These are phyloP conservation scores for Penicillium bovifimosum DNA, from an alignment of 495 filamentous ascomycete species.

Conservation along the genomic window DNA sequence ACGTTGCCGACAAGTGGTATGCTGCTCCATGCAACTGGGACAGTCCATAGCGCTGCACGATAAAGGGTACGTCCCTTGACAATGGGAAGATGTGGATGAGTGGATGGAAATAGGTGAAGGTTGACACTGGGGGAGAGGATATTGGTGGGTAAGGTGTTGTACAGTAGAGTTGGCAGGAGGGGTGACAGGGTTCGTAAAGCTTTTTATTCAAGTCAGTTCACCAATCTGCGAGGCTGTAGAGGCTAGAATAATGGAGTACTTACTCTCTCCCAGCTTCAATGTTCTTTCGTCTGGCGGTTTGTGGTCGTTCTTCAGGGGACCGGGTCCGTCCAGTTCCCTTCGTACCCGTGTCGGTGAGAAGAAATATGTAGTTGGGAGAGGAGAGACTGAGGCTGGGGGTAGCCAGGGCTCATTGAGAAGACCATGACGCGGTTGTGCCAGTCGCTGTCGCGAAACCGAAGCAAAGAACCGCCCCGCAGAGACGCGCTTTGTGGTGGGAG, in stretches of 20 bases:
- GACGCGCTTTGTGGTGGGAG: conserved; percentile 4
- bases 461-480: conserved; percentile 19
- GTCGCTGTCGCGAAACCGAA: conserved; percentile 21
- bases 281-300: conserved; percentile 69
- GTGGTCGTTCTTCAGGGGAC: conserved; percentile 26
- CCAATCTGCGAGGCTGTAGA: background rate
- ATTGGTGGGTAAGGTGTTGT: conserved; percentile 71
- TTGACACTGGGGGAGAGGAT: conserved; percentile 86
- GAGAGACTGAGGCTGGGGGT: conserved; percentile 14
- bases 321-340: conserved; percentile 13
- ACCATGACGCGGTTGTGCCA: conserved; percentile 31
- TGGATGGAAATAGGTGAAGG: conserved; percentile 94
- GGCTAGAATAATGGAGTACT: conserved; percentile 17
- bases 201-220: conserved; percentile 26
- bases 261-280: conserved; percentile 86
- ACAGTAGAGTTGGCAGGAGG: conserved; percentile 78
- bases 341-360: conserved; percentile 21
- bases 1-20: conserved; percentile 87
- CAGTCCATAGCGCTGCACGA: conserved; percentile 88
- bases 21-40: conserved; percentile 90
- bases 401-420: conserved; percentile 29
- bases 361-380: conserved; percentile 21
- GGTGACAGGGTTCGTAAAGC: conserved; percentile 82
- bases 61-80: conserved; percentile 88
- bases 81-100: conserved; percentile 88